Evolutionary conservation across 208 protist genomes (phyloP), one percentile per base, ranked within the genome.

Genomic region (Trypanosoma cruzi): DNA sequence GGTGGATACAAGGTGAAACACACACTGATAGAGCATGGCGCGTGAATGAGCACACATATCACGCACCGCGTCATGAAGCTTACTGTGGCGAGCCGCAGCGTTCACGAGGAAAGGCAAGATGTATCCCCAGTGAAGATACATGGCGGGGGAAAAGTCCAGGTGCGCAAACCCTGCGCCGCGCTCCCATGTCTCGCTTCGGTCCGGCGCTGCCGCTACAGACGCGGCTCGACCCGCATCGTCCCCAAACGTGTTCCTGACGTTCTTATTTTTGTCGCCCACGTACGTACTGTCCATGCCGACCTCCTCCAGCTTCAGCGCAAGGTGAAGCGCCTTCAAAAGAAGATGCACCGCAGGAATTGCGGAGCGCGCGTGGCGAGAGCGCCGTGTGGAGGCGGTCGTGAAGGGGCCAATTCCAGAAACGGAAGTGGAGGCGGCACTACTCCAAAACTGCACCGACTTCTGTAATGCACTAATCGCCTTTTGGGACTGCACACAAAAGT

Each of bases 391-490:
- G 8, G 79, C 79, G 20, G 80, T 86, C 1, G 76, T 65, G 57
- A 88, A 96, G 13, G 86, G 80, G 0, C 90, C 90, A 14, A 96
- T 72, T 22, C 90, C 90, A 28, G 79, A 77, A 26, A 86, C 79
- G 40, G 80, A 77, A 29, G 70, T 73, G 50, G 73, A 56, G 28
- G 87, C 77, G 26, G 57, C 73, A 61, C 64, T 83, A n/a, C 67
- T 81, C 90, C 90, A 96, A 60, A 94, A 80, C 59, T 85, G 81
- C 56, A 82, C 81, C 3, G 88, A 83, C 28, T 82, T 80, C 74
- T 96, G 90, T 48, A 96, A 67, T 22, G 86, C 90, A 52, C 68
- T 84, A 32, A 94, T 93, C 0, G 90, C 88, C 74, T 92, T 91
- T 10, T 74, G 74, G 11, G 88, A 92, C 78, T 94, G 90, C 36